Percentiles rank a stretch among this genome's conserved stretches.
phyloP scores from a whole-genome alignment of 2,329 filamentous ascomycete genomes.

The Trichophyton schoenleinii region DNA sequence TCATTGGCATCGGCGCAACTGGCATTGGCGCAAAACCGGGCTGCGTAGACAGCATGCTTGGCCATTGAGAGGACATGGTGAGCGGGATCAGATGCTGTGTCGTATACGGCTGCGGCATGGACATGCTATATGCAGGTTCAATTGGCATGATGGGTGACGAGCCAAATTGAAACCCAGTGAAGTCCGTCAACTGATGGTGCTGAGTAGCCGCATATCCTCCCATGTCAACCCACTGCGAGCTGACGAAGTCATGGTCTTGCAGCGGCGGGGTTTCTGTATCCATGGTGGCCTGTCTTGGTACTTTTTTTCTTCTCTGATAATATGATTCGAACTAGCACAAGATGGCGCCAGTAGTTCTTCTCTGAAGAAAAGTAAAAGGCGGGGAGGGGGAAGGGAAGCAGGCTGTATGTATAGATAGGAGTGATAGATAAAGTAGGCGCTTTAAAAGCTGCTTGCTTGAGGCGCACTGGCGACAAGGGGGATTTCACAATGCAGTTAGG shows the following conservation, averaged over 20 bases:
- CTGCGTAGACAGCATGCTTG: conserved; percentile 67
- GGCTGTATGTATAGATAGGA: too few species aligned
- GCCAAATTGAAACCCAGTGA: conserved; percentile 51
- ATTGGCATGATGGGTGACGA: conserved; percentile 50
- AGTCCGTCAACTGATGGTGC: conserved; percentile 58
- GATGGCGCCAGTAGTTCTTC: not conserved
- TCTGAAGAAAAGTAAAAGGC: not conserved
- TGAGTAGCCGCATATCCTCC: conserved; percentile 42
- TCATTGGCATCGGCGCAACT: conserved; percentile 41
- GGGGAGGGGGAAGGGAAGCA: not conserved
- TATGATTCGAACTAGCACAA: not conserved
- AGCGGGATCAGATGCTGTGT: conserved; percentile 53
- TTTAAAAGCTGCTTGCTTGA: not conserved
- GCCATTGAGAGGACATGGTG: conserved; percentile 64
- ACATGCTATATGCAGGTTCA: conserved; percentile 42
- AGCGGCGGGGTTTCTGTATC: conserved; percentile 34
- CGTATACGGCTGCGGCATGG: conserved; percentile 45
- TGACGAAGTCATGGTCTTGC: conserved; percentile 33
- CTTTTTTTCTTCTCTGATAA: not conserved
- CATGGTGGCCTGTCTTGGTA: conserved; percentile 19
- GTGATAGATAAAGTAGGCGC: not conserved
- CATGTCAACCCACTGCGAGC: conserved; percentile 36
- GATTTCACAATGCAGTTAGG: conserved; percentile 4
- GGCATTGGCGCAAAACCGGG: conserved; percentile 51
- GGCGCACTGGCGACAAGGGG: not conserved